Evolutionary conservation across 202 grass and related monocot genomes (phyloP), one percentile per base, ranked within the genome.

Genomic region (Miscanthus sacchariflorus): DNA sequence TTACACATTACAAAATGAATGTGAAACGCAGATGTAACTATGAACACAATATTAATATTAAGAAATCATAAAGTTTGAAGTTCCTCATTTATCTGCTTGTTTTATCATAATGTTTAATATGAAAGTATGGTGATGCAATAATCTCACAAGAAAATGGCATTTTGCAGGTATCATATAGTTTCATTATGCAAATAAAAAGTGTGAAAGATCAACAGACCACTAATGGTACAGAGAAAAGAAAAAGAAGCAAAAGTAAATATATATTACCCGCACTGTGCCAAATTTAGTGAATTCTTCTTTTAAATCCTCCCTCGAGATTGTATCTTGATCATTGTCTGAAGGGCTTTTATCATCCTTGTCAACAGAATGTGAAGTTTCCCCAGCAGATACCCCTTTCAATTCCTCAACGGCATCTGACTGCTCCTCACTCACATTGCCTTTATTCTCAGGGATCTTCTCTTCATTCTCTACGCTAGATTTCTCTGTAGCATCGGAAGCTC

Each of bases 251-350:
- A 72, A 70, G 76, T 38, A 70, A 84, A 81, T 64, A 39, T 86
- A 74, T 87, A 83, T 87, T 96, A 99, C 97, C 97, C 91, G 90
- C 72, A 99, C 84, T 86, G 68, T 88, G 86, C 97, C 97, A 70
- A 96, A 99, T 93, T 96, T 99, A 70, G 81, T 28, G 63, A 96
- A 91, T 45, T 91, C 68, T 83, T 91, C 61, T 85, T 92, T 96
- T 43, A 99, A 59, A 71, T 99, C 94, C 76, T 99, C 97, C 58
- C 97, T 92, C 71, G 63, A 86, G 56, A 99, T 86, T 83, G 48
- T 54, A 59, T 78, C 88, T 56, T 71, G 74, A 9, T 56, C 80
- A 81, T 89, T 89, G 13, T 65, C 80, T 81, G 61, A 63, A 84
- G 38, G 69, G 17, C 27, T 84, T 75, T 91, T 77, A 25, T 44